These are phyloP conservation scores for Lepidopterella palustris DNA, from an alignment of 495 filamentous ascomycete species.

Conservation along the genomic window DNA sequence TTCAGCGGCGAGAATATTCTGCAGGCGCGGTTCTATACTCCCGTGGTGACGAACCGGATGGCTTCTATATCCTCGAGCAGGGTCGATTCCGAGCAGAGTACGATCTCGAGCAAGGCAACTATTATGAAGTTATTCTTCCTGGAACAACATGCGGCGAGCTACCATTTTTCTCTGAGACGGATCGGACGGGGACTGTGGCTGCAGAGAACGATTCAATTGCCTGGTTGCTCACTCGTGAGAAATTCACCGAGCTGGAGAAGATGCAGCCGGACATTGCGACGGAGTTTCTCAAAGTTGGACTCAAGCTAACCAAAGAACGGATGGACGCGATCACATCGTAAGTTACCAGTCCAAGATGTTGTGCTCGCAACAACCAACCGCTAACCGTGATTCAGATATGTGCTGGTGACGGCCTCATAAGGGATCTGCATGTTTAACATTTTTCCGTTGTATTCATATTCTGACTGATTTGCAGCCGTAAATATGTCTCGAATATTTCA, in stretches of 20 bases:
- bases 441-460: not conserved
- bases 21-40: slow-evolving; percentile 69
- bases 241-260: slow-evolving; percentile 65
- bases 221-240: slow-evolving; percentile 66
- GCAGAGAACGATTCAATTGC: slow-evolving; percentile 74
- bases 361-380: not conserved
- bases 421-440: no score
- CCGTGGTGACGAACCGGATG: slow-evolving; percentile 45
- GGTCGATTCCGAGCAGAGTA: slow-evolving; percentile 89
- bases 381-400: not conserved
- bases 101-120: slow-evolving; percentile 77
- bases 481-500: not conserved
- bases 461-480: not conserved
- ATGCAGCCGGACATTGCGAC: slow-evolving; percentile 66
- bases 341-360: not conserved
- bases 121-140: slow-evolving; percentile 86
- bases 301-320: slow-evolving; percentile 84
- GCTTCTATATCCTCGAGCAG: slow-evolving; percentile 86
- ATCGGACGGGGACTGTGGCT: slow-evolving; percentile 75
- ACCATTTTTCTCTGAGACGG: slow-evolving; percentile 88
- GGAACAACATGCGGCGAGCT: slow-evolving; percentile 94
- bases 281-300: slow-evolving; percentile 73
- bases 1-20: slow-evolving; percentile 56
- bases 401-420: not conserved
- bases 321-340: slow-evolving; percentile 75